phyloP scores from a whole-genome alignment of 2,329 filamentous ascomycete genomes.

The Exophiala alcalophila region DNA sequence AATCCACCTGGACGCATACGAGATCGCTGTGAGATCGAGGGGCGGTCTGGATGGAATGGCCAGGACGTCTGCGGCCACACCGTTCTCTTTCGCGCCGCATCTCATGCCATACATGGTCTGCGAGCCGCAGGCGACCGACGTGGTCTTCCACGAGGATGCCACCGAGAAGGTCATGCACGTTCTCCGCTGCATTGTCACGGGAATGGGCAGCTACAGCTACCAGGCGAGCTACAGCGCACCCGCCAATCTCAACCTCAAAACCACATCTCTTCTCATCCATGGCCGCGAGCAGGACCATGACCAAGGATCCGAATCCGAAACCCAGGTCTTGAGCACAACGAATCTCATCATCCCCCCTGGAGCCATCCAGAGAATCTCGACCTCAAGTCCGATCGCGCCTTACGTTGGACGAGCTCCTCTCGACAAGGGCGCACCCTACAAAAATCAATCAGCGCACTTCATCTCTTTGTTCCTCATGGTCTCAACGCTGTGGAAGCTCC shows the following conservation, averaged over 20 bases:
- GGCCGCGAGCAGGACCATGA: too few species aligned
- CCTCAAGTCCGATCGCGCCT: not conserved
- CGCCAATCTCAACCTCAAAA: not conserved
- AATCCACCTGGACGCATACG: not conserved
- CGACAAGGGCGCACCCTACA: not conserved
- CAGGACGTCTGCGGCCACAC: not conserved
- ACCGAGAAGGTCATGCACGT: not conserved
- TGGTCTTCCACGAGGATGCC: conserved; percentile 1
- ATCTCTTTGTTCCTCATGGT: conserved; percentile 1
- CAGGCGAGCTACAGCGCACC: not conserved
- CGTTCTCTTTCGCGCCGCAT: not conserved
- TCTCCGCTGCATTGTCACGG: not conserved
- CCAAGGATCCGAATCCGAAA: too few species aligned
- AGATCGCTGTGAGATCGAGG: not conserved
- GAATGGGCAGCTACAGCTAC: too few species aligned
- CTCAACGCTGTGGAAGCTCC: not conserved
- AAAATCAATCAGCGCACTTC: conserved; percentile 1
- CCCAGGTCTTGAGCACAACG: not conserved
- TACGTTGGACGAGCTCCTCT: not conserved
- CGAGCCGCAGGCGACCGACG: not conserved
- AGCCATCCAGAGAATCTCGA: not conserved
- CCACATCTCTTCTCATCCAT: not conserved
- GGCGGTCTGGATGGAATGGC: not conserved
- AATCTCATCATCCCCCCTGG: not conserved
- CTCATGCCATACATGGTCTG: conserved; percentile 12